phyloP scores from a whole-genome alignment of 2,329 filamentous ascomycete genomes.

The Diaporthe ampelina region DNA sequence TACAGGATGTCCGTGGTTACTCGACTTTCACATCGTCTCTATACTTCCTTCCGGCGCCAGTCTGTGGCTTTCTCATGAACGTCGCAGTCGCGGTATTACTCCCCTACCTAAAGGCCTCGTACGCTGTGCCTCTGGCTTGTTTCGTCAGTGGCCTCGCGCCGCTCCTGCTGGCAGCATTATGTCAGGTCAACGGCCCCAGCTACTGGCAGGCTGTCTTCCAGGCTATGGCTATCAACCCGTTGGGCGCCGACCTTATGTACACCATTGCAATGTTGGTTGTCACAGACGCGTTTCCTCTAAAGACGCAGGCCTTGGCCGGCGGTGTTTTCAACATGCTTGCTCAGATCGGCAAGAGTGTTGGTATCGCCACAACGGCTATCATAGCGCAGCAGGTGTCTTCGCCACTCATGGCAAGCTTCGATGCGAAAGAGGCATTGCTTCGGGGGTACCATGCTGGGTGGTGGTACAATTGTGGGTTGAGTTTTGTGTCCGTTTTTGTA shows the following conservation, averaged over 20 bases:
- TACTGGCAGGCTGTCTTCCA: slow-evolving; percentile 65
- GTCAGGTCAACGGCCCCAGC: slow-evolving; percentile 55
- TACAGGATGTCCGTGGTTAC: slow-evolving; percentile 61
- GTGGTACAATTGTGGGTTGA: slow-evolving; percentile 6
- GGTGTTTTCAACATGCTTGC: slow-evolving; percentile 39
- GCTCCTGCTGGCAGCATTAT: slow-evolving; percentile 64
- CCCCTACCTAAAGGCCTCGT: slow-evolving; percentile 48
- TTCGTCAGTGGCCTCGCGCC: slow-evolving; percentile 60
- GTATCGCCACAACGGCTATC: slow-evolving; percentile 63
- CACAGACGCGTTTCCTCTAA: no score
- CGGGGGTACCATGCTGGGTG: not conserved
- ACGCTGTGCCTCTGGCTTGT: slow-evolving; percentile 55
- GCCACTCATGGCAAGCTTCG: slow-evolving; percentile 47
- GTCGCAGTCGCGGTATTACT: slow-evolving; percentile 51
- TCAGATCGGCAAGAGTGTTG: slow-evolving; percentile 69
- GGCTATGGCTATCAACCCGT: slow-evolving; percentile 59
- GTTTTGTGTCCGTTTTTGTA: not conserved
- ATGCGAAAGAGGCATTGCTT: slow-evolving; percentile 1
- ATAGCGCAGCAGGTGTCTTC: slow-evolving; percentile 51
- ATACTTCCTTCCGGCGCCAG: slow-evolving; percentile 59
- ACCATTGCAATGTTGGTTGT: slow-evolving; percentile 45
- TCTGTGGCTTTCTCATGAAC: slow-evolving; percentile 37
- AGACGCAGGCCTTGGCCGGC: no score
- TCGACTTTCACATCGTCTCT: slow-evolving; percentile 61
- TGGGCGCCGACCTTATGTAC: slow-evolving; percentile 64